phyloP scores from a whole-genome alignment of 225 moss, liverwort and hornwort genomes.

The Pseudoscleropodium purum region DNA sequence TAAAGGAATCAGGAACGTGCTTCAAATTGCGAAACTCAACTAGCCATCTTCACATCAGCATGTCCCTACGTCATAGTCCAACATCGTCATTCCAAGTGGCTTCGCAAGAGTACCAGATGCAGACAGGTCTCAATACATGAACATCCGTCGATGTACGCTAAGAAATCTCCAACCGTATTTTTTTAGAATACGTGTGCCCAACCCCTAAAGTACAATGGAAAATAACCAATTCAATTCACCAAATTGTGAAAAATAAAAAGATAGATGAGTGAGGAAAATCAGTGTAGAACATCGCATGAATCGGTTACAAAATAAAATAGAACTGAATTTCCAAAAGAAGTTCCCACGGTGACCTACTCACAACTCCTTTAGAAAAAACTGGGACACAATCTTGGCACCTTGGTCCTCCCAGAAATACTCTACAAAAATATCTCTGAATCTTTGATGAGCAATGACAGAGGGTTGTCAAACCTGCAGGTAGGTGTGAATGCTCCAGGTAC shows the following conservation, averaged over 20 bases:
- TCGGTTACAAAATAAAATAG: no score
- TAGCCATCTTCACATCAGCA: neutral
- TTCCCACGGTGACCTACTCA: neutral
- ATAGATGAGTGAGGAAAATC: neutral
- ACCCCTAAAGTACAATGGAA: neutral
- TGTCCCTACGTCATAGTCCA: neutral
- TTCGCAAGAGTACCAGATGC: neutral
- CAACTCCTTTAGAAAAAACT: neutral
- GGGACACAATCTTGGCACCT: neutral
- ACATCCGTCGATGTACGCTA: neutral
- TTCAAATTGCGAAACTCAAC: slow-evolving; percentile 38
- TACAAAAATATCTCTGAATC: neutral
- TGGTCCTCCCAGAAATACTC: neutral
- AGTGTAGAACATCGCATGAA: neutral
- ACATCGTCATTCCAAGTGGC: neutral
- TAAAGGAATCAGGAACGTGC: slow-evolving; percentile 58
- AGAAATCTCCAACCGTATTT: neutral
- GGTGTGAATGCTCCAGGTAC: slow-evolving; percentile 73
- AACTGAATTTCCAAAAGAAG: neutral
- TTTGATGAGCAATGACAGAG: neutral
- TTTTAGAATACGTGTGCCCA: neutral
- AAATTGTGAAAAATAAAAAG: neutral
- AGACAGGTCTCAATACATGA: neutral
- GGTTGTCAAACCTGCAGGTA: slow-evolving; percentile 44
- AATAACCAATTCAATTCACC: neutral